A percentile compares a stretch with the other conserved stretches of the same genome.
Evolutionary conservation across 2,329 filamentous ascomycete species (phyloP).

Genomic region (Aspergillus versicolor): DNA sequence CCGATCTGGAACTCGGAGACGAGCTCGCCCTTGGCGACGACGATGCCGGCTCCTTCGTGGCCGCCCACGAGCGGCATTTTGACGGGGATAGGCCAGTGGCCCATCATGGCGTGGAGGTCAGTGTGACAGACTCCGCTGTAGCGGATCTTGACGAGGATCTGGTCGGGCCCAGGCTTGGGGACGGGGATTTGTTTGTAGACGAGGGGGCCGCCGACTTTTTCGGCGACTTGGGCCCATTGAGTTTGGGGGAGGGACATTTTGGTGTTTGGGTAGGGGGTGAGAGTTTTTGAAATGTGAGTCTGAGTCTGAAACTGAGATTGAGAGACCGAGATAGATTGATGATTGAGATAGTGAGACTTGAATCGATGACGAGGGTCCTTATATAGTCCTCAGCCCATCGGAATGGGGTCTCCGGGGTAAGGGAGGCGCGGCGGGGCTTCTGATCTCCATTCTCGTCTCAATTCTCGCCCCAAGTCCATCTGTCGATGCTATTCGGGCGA

Average conservation of each 20-base stretch:
- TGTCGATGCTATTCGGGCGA: neutral
- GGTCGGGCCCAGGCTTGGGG: slow-evolving; percentile 10
- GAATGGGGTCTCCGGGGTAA: neutral
- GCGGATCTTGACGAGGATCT: slow-evolving; percentile 12
- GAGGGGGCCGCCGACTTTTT: slow-evolving; percentile 71
- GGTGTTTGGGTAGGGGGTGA: neutral
- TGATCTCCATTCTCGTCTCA: neutral
- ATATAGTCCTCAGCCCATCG: neutral
- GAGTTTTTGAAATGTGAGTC: no score
- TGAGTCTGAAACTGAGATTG: no score
- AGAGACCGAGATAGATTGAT: neutral
- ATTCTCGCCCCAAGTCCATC: no score
- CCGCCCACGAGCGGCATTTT: slow-evolving; percentile 12
- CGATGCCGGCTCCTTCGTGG: slow-evolving; percentile 12
- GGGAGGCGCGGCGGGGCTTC: neutral
- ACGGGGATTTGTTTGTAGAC: slow-evolving; percentile 40
- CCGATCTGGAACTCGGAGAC: slow-evolving; percentile 12
- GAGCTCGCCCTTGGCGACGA: slow-evolving; percentile 9
- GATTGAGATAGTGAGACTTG: neutral
- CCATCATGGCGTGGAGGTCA: slow-evolving; percentile 10
- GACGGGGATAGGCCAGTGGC: slow-evolving; percentile 4
- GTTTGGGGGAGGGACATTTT: slow-evolving; percentile 64
- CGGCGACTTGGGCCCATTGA: slow-evolving; percentile 90
- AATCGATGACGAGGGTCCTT: neutral
- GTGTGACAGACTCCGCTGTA: slow-evolving; percentile 16